These are phyloP conservation scores for Pyrenochaeta sp. DNA, from an alignment of 2,329 filamentous ascomycete genomes.

Conservation along the genomic window DNA sequence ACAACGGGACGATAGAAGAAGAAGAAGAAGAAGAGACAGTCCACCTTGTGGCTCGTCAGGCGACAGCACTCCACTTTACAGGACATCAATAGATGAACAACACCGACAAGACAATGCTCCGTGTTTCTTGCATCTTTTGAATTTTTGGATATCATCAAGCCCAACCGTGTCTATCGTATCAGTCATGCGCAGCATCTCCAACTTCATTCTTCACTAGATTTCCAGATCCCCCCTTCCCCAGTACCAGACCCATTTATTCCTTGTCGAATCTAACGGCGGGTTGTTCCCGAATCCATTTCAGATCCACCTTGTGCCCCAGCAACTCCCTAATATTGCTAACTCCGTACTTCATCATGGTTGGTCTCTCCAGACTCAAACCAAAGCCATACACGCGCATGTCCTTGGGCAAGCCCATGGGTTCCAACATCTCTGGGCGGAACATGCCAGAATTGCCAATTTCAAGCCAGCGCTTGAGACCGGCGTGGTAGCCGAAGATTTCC, in stretches of 20 bases:
- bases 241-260: constrained; percentile 58
- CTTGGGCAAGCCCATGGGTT: constrained; percentile 91
- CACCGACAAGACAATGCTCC: no score
- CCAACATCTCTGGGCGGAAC: constrained; percentile 98
- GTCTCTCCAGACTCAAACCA: constrained; percentile 88
- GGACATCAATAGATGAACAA: no score
- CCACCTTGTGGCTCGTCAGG: no score
- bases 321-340: constrained; percentile 87
- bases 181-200: constrained; percentile 1
- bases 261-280: constrained; percentile 90
- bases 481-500: constrained; percentile 98
- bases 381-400: constrained; percentile 95
- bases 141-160: not conserved
- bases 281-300: constrained; percentile 91
- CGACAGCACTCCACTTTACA: no score
- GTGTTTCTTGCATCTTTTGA: not conserved
- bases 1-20: no score
- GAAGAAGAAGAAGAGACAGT: no score
- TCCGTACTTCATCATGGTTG: constrained; percentile 94
- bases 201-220: not conserved
- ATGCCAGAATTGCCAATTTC: constrained; percentile 99
- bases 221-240: not conserved
- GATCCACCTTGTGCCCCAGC: constrained; percentile 92
- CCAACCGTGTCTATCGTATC: constrained; percentile 4
- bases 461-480: constrained; percentile 70